phyloP scores from a whole-genome alignment of 2,329 filamentous ascomycete species.

The Calonectria pauciramosa region DNA sequence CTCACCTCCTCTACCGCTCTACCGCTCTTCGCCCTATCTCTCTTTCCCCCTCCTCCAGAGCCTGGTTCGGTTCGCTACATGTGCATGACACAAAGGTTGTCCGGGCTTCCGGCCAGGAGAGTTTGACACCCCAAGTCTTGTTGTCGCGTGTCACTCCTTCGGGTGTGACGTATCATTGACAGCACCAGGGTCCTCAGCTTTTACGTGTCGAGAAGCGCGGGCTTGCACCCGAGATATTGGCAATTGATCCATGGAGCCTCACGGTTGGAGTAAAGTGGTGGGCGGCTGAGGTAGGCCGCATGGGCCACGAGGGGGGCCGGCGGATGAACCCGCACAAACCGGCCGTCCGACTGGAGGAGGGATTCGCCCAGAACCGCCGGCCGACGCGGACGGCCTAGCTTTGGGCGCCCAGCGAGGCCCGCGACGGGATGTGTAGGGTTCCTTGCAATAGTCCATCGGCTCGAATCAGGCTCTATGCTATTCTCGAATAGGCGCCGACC shows the following conservation, averaged over 20 bases:
- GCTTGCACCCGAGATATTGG: constrained; percentile 3
- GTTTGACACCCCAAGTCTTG: not conserved
- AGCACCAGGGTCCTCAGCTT: not conserved
- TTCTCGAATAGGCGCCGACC: not conserved
- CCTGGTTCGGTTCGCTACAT: constrained; percentile 8
- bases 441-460: not conserved
- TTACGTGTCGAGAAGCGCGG: not conserved
- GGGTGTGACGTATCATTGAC: constrained; percentile 16
- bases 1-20: not conserved
- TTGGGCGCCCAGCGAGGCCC: not conserved
- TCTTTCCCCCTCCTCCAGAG: not conserved
- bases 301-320: constrained; percentile 19
- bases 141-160: not conserved
- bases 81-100: constrained; percentile 7
- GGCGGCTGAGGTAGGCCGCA: not conserved
- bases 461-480: not conserved
- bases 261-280: not conserved
- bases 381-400: not conserved
- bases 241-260: not conserved
- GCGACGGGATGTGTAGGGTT: not conserved
- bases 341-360: not conserved
- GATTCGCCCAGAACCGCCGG: not conserved
- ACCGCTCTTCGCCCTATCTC: not conserved
- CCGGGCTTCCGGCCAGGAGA: not conserved
- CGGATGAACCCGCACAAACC: constrained; percentile 25